Conservation (phyloP, 106 monocot species). For the Dendrobium catenatum region DNA sequence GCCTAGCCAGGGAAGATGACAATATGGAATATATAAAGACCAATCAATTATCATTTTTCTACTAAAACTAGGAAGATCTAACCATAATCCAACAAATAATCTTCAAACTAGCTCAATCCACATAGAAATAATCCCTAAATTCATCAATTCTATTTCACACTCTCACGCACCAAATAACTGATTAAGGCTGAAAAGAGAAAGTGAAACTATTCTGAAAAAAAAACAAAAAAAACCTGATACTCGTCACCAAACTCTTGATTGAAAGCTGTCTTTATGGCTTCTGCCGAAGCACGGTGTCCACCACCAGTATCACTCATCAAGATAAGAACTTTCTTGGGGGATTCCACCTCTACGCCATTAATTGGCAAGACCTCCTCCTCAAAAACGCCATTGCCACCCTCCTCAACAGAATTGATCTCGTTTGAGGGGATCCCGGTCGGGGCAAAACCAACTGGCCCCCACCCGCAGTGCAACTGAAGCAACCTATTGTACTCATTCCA, state of each 20-base stretch:
- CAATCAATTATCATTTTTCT: background rate
- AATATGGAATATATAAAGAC: background rate
- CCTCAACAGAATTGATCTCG: background rate
- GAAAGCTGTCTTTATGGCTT: conserved; percentile 89
- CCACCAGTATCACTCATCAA: conserved; percentile 85
- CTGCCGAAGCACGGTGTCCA: conserved; percentile 85
- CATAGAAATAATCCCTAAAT: background rate
- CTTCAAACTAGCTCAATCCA: background rate
- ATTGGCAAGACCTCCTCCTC: conserved; percentile 23
- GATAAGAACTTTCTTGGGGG: conserved; percentile 64
- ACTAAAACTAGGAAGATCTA: background rate
- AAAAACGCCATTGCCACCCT: conserved; percentile 7
- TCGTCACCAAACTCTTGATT: conserved; percentile 77
- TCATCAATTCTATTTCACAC: background rate
- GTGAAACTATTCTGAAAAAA: background rate
- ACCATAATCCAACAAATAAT: background rate
- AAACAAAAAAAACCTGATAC: conserved; percentile 46
- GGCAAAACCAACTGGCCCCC: conserved; percentile 12
- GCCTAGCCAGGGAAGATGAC: background rate
- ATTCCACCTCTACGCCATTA: conserved; percentile 10
- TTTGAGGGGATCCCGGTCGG: conserved; percentile 1
- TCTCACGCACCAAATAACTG: background rate
- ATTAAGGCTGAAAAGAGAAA: background rate
- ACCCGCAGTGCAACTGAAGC: conserved; percentile 22
- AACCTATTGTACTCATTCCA: conserved; percentile 43